Evolutionary conservation across 1,284 basidiomycete species (phyloP).

Genomic region (Peniophora sp.): DNA sequence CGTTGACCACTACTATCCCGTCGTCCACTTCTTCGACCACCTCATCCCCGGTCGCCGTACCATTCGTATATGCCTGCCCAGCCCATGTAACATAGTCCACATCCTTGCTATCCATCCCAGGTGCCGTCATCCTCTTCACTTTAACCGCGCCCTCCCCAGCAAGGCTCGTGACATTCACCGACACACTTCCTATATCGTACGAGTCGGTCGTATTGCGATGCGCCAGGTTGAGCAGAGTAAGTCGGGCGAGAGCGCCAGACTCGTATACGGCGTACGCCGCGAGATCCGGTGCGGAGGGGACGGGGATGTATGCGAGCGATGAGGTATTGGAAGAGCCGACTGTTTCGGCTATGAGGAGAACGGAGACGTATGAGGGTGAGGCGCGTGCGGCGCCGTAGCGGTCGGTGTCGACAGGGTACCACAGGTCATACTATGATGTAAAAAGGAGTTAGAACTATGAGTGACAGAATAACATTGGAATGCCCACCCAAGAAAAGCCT

Average conservation of each 20-base stretch:
- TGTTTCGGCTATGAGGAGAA: slow-evolving; percentile 26
- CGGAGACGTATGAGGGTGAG: slow-evolving; percentile 26
- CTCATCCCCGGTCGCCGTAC: slow-evolving; percentile 19
- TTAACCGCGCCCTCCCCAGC: slow-evolving; percentile 12
- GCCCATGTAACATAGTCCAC: slow-evolving; percentile 23
- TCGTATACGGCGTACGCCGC: slow-evolving; percentile 28
- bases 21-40: slow-evolving; percentile 15
- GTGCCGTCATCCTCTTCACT: slow-evolving; percentile 23
- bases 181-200: slow-evolving; percentile 12
- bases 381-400: slow-evolving; percentile 24
- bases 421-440: slow-evolving; percentile 24
- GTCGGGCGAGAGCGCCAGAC: slow-evolving; percentile 14
- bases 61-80: slow-evolving; percentile 24
- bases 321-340: slow-evolving; percentile 21
- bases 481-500: slow-evolving; percentile 26
- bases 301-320: slow-evolving; percentile 18
- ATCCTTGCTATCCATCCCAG: slow-evolving; percentile 23
- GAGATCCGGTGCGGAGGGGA: slow-evolving; percentile 15
- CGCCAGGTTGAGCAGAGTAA: slow-evolving; percentile 26
- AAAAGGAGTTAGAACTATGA: not conserved
- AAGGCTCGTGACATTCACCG: slow-evolving; percentile 17
- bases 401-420: slow-evolving; percentile 24
- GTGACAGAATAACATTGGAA: not conserved
- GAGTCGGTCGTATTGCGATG: slow-evolving; percentile 15
- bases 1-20: slow-evolving; percentile 17